Evolutionary conservation across 805 yeast genomes (phyloP).

Genomic region (Candida alai): DNA sequence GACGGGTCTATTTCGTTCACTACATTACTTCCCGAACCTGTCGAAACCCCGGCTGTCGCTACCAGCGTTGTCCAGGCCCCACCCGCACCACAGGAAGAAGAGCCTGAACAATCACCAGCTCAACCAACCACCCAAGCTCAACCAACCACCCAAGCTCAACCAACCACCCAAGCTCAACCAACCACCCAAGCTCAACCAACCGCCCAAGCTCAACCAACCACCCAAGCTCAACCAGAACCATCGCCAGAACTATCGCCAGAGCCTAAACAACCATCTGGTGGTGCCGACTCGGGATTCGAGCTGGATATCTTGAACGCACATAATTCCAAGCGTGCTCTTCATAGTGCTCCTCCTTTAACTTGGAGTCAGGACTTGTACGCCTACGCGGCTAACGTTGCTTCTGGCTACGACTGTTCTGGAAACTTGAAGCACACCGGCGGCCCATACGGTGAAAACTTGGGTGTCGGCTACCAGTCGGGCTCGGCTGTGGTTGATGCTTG

Average conservation of each 20-base stretch:
- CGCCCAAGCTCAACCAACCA: not conserved
- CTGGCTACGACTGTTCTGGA: constrained; percentile 62
- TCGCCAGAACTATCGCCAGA: constrained; percentile 10
- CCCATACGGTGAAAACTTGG: constrained; percentile 74
- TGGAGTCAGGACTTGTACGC: constrained; percentile 33
- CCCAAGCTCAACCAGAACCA: constrained; percentile 7
- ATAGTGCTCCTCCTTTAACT: constrained; percentile 21
- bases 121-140: not conserved
- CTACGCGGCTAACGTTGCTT: constrained; percentile 39
- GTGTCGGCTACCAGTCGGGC: constrained; percentile 59
- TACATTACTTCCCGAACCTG: not conserved
- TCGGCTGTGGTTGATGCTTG: constrained; percentile 62
- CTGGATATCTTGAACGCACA: constrained; percentile 31
- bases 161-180: constrained; percentile 1
- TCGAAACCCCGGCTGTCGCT: constrained; percentile 8
- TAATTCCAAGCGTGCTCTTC: constrained; percentile 36
- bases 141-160: constrained; percentile 11
- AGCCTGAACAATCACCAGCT: not conserved
- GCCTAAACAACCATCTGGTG: constrained; percentile 10
- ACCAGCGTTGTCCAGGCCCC: not conserved
- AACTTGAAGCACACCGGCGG: constrained; percentile 61
- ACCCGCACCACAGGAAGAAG: not conserved
- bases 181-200: not conserved
- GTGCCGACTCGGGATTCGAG: constrained; percentile 30
- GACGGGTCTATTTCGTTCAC: constrained; percentile 5